Conservation (phyloP, 805 yeast genomes). For the Starmerella roubikii region DNA sequence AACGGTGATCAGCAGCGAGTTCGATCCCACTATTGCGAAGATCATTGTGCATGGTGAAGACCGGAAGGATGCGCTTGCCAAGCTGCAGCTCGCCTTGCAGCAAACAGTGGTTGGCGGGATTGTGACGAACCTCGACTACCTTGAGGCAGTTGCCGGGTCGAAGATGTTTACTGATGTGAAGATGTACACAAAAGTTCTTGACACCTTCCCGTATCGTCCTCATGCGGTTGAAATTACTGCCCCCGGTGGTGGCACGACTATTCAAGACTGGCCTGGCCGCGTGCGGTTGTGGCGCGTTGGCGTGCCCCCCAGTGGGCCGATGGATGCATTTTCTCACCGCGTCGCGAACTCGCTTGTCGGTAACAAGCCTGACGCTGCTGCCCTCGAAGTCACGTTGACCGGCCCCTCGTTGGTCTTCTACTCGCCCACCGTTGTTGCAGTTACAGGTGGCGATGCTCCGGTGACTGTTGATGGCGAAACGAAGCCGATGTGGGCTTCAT, state of each 20-base stretch:
- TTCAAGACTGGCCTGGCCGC: conserved; percentile 93
- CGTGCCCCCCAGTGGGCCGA: conserved; percentile 97
- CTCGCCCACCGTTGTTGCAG: conserved; percentile 57
- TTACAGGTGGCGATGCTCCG: conserved; percentile 73
- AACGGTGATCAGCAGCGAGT: conserved; percentile 76
- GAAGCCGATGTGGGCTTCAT: conserved; percentile 58
- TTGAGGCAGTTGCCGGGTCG: conserved; percentile 73
- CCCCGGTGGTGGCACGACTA: conserved; percentile 94
- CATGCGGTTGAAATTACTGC: conserved; percentile 69
- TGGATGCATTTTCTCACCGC: conserved; percentile 87
- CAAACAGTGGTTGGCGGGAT: conserved; percentile 86
- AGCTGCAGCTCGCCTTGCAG: conserved; percentile 65
- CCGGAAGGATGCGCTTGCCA: conserved; percentile 68
- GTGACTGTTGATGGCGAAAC: conserved; percentile 50
- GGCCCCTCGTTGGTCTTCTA: conserved; percentile 87
- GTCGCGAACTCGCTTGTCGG: conserved; percentile 86
- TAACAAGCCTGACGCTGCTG: conserved; percentile 69
- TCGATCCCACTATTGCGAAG: conserved; percentile 92
- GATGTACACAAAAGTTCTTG: conserved; percentile 79
- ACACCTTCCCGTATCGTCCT: conserved; percentile 64
- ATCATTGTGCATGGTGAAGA: conserved; percentile 89
- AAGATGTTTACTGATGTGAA: conserved; percentile 69
- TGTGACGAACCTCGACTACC: conserved; percentile 77
- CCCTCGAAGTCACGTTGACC: conserved; percentile 71
- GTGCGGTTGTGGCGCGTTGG: conserved; percentile 77